Conservation (phyloP, 2,329 filamentous ascomycete genomes). For the Coleophoma crateriformis region DNA sequence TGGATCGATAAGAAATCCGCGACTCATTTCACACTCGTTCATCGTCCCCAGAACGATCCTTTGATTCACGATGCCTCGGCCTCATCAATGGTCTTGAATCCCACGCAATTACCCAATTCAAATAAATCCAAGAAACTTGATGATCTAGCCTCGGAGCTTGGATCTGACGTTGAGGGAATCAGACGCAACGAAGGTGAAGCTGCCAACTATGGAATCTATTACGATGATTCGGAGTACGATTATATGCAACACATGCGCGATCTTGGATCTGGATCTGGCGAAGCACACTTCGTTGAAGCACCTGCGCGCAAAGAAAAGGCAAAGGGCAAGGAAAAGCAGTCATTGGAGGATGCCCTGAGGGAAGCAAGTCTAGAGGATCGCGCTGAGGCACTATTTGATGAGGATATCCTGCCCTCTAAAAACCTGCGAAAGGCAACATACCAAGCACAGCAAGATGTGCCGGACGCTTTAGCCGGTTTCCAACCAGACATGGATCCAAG, state of each 20-base stretch:
- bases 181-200: constrained; percentile 93
- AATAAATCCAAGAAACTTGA: constrained; percentile 61
- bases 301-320: constrained; percentile 53
- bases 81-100: constrained; percentile 86
- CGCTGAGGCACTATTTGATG: constrained; percentile 58
- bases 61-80: constrained; percentile 89
- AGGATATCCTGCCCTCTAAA: constrained; percentile 73
- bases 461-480: constrained; percentile 87
- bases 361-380: constrained; percentile 50
- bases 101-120: constrained; percentile 43
- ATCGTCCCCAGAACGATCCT: constrained; percentile 95
- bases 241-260: constrained; percentile 99
- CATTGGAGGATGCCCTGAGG: constrained; percentile 76
- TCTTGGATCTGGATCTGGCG: constrained; percentile 62
- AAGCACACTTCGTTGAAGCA: constrained; percentile 80
- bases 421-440: constrained; percentile 75
- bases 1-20: constrained; percentile 82
- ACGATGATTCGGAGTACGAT: constrained; percentile 91
- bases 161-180: constrained; percentile 57
- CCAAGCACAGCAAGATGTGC: constrained; percentile 87
- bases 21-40: constrained; percentile 88
- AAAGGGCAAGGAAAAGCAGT: constrained; percentile 71
- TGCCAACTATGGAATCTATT: constrained; percentile 89
- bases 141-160: constrained; percentile 74
- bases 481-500: constrained; percentile 97